phyloP scores from a whole-genome alignment of 225 moss, liverwort and hornwort species.

The Rhytidiadelphus loreus region DNA sequence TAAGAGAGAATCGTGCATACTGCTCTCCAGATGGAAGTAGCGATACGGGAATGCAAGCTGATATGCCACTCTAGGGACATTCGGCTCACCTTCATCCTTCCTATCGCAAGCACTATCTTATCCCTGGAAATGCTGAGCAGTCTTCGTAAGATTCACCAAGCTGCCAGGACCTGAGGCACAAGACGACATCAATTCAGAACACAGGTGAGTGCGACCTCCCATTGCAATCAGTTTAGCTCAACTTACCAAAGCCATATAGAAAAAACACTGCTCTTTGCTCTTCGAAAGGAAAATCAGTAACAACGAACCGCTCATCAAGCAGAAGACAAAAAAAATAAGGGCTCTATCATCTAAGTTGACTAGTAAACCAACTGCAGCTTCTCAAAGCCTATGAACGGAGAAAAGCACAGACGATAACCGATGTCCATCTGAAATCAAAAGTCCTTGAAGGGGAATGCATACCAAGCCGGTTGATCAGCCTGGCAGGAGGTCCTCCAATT shows the following conservation, averaged over 20 bases:
- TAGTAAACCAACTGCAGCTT: neutral
- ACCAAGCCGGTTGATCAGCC: neutral
- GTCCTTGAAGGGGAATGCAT: neutral
- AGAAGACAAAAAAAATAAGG: neutral
- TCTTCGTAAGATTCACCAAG: constrained; percentile 3
- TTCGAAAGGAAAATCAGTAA: neutral
- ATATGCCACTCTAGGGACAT: neutral
- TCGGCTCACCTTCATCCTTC: neutral
- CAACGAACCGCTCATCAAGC: neutral
- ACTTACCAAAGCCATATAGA: neutral
- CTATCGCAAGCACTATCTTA: neutral
- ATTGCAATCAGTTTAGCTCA: neutral
- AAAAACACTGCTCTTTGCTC: neutral
- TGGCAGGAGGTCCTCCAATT: neutral
- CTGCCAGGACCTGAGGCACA: neutral
- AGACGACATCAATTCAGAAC: neutral
- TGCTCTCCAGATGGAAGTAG: neutral
- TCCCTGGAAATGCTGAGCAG: neutral
- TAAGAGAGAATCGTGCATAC: neutral
- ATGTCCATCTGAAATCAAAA: neutral
- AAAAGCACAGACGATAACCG: neutral
- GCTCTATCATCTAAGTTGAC: neutral
- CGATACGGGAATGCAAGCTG: neutral
- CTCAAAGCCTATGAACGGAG: neutral
- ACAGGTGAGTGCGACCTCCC: neutral